Base-by-base conservation (phyloP, 176 grass and related monocot species). In the Oryza glaberrima region DNA sequence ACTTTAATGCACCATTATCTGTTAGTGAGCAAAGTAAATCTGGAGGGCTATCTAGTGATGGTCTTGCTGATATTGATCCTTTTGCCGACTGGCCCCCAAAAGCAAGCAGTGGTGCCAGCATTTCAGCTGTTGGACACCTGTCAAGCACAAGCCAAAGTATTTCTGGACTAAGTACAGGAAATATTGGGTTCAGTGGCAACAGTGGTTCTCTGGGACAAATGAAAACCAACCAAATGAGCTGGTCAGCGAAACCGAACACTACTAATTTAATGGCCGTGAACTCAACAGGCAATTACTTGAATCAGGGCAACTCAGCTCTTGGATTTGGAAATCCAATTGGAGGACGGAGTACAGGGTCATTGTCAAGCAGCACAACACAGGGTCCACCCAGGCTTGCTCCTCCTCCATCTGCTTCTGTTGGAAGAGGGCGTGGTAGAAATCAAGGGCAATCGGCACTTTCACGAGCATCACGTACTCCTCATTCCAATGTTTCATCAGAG, bases 41-140 rank as follows among this genome's bases (percentile, higher is more conserved):
- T 34, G 86, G 75, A 45, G 77, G 47, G 36, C 20, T 85, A 26
- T 90, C 86, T 58, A 81, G 75, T 16, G 41, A 56, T 28, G 43
- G 73, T 67, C 86, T 99, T 82, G 76, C 86, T 90, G 88, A 92
- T 92, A 68, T 96, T 70, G 97, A 99, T 83, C 97, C 94, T 88
- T 99, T 99, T 90, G 97, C 94, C 61, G 79, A 99, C 88, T 99
- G 97, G 97, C 97, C 97, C 26, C 94, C 92, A 1, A 89, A 90
- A 83, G 20, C 88, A 88, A 83, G 83, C 71, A 88, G 70, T 63
- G 58, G 32, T 9, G 74, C 86, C 0, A 67, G 69, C 83, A 87
- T 64, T 76, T 79, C 87, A 78, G 88, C 80, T 14, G 35, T 32
- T 38, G 76, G 73, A 83, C 54, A 58, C 34, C 71, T 34, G 19